These are phyloP conservation scores for Patellifolia procumbens DNA, from an alignment of 179 eudicot species.

Conservation along the genomic window DNA sequence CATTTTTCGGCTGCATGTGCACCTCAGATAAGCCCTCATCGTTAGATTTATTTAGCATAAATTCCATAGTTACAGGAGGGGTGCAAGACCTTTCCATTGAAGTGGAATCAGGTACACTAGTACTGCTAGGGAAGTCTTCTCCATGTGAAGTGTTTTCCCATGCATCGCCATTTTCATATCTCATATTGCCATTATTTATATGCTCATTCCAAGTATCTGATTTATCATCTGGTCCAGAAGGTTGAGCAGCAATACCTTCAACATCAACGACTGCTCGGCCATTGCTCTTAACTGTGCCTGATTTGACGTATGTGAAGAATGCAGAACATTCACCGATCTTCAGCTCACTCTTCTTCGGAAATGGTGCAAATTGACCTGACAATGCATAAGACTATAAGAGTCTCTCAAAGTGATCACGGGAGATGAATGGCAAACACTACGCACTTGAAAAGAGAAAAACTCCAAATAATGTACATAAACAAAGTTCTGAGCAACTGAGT, in stretches of 20 bases:
- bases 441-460: neutral
- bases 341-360: constrained; percentile 50
- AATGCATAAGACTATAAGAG: constrained; percentile 16
- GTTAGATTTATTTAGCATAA: constrained; percentile 42
- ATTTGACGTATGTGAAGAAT: constrained; percentile 84
- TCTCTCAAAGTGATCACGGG: constrained; percentile 17
- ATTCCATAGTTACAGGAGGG: constrained; percentile 50
- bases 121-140: constrained; percentile 57
- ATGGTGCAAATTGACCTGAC: constrained; percentile 55
- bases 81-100: constrained; percentile 60
- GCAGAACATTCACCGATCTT: constrained; percentile 94
- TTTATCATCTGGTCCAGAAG: constrained; percentile 35
- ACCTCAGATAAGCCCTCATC: constrained; percentile 50
- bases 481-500: neutral
- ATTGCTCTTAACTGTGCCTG: constrained; percentile 47
- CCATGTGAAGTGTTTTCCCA: constrained; percentile 46
- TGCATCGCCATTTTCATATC: constrained; percentile 35
- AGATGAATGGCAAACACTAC: neutral
- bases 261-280: constrained; percentile 34
- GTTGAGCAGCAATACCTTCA: constrained; percentile 37
- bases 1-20: constrained; percentile 49
- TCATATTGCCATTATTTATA: constrained; percentile 26
- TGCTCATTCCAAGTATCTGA: constrained; percentile 32
- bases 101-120: constrained; percentile 55
- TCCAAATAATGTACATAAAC: neutral